Base-by-base conservation (phyloP, 2,329 filamentous ascomycete genomes). In the Escovopsis weberi region DNA sequence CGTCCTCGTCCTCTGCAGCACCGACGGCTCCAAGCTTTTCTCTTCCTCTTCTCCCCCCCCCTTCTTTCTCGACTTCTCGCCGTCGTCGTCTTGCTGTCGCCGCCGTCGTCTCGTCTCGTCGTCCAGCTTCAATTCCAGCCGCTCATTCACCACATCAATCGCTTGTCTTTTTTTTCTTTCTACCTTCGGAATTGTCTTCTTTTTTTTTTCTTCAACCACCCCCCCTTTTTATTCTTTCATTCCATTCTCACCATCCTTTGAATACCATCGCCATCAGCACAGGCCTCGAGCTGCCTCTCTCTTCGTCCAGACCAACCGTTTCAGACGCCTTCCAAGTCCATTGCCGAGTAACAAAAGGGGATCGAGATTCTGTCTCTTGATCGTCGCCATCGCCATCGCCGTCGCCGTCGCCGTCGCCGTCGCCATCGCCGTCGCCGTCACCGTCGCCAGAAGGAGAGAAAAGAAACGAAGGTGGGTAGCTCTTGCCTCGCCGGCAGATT, bases 121-220 rank as follows among this genome's bases (percentile, higher is more conserved):
- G 28, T 40, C 38, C 42, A 39, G 42, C 48, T 61, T 63, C 53
- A 50, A 54, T 63, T 62, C 58, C 51, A 48, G 57, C 56, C 61
- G 47, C 56, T 63, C 60, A 59, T 62, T 63, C 54, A 54, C 51
- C 52, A 55, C 50, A 53, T 55, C 48, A 43, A 50, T 47, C 53
- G 56, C 55, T 57, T 53, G 43, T 43, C 47, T 32, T 10, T 30
- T 30, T 30, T 30, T 10, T 32, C 28, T 32, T 11, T 32, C 11
- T 32, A 9, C 11, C 48, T 54, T 44, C 45, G 47, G 50, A 46
- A 52, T 43, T 54, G 46, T 37, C 40, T 45, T 53, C 54, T 44
- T 56, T 53, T 52, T 42, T 38, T 40, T 41, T 40, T 42, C 37
- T 48, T 40, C 41, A 40, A 41, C 48, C 43, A 48, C 33, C 15